phyloP scores from a whole-genome alignment of 768 basidiomycete species.

The Pisolithus sp. region DNA sequence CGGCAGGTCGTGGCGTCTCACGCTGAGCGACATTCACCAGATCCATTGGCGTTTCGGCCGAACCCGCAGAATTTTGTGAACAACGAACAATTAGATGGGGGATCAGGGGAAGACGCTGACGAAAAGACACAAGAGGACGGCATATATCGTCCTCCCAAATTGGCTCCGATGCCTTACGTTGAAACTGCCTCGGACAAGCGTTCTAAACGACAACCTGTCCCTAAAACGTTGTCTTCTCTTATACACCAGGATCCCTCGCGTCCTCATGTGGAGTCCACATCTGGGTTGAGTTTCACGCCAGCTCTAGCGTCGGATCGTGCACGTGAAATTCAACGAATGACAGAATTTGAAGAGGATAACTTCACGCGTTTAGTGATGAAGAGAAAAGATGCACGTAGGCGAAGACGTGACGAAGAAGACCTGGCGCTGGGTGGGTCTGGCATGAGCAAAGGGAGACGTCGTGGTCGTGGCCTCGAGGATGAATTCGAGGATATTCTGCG shows the following conservation, averaged over 20 bases:
- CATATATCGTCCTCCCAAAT: slow-evolving; percentile 78
- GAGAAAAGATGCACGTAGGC: slow-evolving; percentile 73
- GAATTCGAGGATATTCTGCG: slow-evolving; percentile 79
- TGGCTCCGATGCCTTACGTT: slow-evolving; percentile 85
- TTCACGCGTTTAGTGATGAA: slow-evolving; percentile 87
- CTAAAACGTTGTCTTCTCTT: slow-evolving; percentile 56
- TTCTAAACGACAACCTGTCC: slow-evolving; percentile 47
- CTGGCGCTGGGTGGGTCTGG: slow-evolving; percentile 76
- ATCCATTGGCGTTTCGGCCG: slow-evolving; percentile 88
- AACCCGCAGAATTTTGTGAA: slow-evolving; percentile 72
- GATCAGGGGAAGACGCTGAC: slow-evolving; percentile 23
- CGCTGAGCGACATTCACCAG: slow-evolving; percentile 33
- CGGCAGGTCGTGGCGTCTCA: not conserved
- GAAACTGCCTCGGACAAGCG: slow-evolving; percentile 46
- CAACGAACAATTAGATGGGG: slow-evolving; percentile 30
- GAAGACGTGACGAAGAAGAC: slow-evolving; percentile 78
- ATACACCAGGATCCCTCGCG: slow-evolving; percentile 46
- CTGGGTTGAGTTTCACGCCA: slow-evolving; percentile 63
- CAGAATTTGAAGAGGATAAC: slow-evolving; percentile 91
- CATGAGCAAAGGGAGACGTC: slow-evolving; percentile 46
- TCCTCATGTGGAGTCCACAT: slow-evolving; percentile 65
- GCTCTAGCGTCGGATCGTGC: slow-evolving; percentile 58
- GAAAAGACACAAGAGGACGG: slow-evolving; percentile 32
- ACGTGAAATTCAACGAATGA: slow-evolving; percentile 70
- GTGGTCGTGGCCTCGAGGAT: slow-evolving; percentile 70